These are phyloP conservation scores for Diaporthe helianthi DNA, from an alignment of 2,329 filamentous ascomycete genomes.

Conservation along the genomic window DNA sequence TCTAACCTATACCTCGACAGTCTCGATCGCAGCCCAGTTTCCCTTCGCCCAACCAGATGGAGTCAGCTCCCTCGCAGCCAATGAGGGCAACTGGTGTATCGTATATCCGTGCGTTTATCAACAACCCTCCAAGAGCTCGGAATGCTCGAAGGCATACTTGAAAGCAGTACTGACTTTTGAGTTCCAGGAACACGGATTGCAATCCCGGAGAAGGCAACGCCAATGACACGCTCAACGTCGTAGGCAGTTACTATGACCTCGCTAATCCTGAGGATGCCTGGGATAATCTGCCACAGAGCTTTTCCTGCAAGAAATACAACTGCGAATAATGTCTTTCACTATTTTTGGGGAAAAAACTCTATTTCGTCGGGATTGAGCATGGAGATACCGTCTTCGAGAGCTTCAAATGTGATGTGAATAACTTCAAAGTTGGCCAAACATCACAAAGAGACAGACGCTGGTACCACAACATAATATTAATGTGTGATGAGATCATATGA, in stretches of 20 bases:
- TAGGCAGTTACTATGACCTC: slow-evolving; percentile 32
- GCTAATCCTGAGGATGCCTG: slow-evolving; percentile 28
- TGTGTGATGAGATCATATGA: not conserved
- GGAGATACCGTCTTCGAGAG: not conserved
- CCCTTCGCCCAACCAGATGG: slow-evolving; percentile 18
- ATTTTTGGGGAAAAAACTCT: accelerated
- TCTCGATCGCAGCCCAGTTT: slow-evolving; percentile 30
- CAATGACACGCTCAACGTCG: slow-evolving; percentile 29
- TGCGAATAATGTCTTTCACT: not conserved
- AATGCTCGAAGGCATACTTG: accelerated
- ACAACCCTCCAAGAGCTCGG: no score
- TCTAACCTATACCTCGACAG: not conserved
- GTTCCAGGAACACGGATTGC: slow-evolving; percentile 19
- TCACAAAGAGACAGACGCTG: not conserved
- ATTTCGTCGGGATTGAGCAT: no score
- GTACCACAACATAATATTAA: not conserved
- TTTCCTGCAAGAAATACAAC: slow-evolving; percentile 28
- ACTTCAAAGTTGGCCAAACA: not conserved
- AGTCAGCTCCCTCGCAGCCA: slow-evolving; percentile 27
- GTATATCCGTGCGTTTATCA: slow-evolving; percentile 22
- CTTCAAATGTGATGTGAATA: not conserved
- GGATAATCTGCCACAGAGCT: slow-evolving; percentile 32
- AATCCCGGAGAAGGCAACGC: slow-evolving; percentile 8
- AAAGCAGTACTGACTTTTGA: not conserved
- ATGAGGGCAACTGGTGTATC: slow-evolving; percentile 28